Evolutionary conservation across 805 yeast species (phyloP).

Genomic region (Candida chauliodis): DNA sequence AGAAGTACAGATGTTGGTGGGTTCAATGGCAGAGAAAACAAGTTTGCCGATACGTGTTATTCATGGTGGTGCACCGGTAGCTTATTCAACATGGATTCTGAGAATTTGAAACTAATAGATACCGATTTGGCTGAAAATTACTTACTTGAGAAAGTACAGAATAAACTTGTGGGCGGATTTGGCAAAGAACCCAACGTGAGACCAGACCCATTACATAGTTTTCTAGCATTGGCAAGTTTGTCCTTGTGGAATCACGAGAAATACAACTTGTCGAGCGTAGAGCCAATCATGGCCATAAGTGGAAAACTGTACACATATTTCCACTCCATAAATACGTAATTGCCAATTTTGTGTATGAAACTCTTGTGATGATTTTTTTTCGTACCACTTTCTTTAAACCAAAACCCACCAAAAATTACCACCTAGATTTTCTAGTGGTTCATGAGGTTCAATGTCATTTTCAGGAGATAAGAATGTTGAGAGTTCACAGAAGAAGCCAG

Average conservation of each 20-base stretch:
- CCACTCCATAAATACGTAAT: conserved; percentile 6
- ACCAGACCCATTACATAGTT: conserved; percentile 72
- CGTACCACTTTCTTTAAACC: background rate
- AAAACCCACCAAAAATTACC: background rate
- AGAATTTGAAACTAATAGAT: conserved; percentile 32
- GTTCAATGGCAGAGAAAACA: conserved; percentile 83
- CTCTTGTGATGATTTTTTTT: conserved; percentile 3
- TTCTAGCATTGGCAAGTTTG: conserved; percentile 49
- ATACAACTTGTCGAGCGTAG: conserved; percentile 17
- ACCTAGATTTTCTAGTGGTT: background rate
- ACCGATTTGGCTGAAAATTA: conserved; percentile 33
- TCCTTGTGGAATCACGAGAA: conserved; percentile 16
- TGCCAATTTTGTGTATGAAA: conserved; percentile 2
- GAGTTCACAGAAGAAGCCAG: conserved; percentile 4
- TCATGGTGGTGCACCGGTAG: conserved; percentile 78
- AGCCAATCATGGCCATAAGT: conserved; percentile 26
- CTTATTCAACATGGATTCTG: conserved; percentile 37
- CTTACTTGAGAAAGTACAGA: conserved; percentile 56
- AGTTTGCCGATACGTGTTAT: conserved; percentile 83
- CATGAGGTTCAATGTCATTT: conserved; percentile 4
- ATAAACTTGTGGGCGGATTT: conserved; percentile 70
- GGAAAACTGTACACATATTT: conserved; percentile 12
- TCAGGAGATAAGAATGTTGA: background rate
- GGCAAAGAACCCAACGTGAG: conserved; percentile 58
- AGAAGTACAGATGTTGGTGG: conserved; percentile 62